Evolutionary conservation across 1,284 basidiomycete species (phyloP).

Genomic region (Ceratobasidium sp.): DNA sequence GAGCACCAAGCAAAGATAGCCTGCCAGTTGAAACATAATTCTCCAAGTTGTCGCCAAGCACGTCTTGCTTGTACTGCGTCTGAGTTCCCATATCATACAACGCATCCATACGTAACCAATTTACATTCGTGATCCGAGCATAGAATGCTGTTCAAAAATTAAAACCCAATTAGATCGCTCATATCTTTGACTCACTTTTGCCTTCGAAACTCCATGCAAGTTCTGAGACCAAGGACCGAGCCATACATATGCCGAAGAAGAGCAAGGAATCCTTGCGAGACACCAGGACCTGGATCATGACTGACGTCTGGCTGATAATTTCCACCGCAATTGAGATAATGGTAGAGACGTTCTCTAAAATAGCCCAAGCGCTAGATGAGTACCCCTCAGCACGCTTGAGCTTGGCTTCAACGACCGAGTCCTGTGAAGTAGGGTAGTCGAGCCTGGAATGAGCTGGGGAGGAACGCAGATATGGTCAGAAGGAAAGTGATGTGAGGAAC

Average conservation of each 20-base stretch:
- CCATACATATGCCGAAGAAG: neutral
- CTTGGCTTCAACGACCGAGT: neutral
- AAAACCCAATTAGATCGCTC: neutral
- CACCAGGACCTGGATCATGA: neutral
- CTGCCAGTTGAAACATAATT: slow-evolving; percentile 27
- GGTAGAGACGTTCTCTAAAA: neutral
- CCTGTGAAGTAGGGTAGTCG: neutral
- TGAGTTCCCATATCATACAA: slow-evolving; percentile 13
- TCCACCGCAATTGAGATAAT: neutral
- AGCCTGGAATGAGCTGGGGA: slow-evolving; percentile 8
- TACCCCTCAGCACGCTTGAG: slow-evolving; percentile 1
- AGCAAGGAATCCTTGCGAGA: neutral
- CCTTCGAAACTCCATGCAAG: neutral
- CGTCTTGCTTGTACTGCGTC: slow-evolving; percentile 25
- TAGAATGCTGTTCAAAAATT: slow-evolving; percentile 27
- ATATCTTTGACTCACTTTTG: neutral
- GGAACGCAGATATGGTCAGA: neutral
- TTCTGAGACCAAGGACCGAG: neutral
- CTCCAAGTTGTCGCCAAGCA: slow-evolving; percentile 30
- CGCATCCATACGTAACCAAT: slow-evolving; percentile 29
- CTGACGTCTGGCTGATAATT: neutral
- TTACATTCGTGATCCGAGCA: slow-evolving; percentile 19
- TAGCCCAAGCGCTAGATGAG: slow-evolving; percentile 7
- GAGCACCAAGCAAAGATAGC: neutral
- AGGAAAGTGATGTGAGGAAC: neutral